Base-by-base conservation (phyloP, 257 asterid species). In the Fraxinus excelsior region DNA sequence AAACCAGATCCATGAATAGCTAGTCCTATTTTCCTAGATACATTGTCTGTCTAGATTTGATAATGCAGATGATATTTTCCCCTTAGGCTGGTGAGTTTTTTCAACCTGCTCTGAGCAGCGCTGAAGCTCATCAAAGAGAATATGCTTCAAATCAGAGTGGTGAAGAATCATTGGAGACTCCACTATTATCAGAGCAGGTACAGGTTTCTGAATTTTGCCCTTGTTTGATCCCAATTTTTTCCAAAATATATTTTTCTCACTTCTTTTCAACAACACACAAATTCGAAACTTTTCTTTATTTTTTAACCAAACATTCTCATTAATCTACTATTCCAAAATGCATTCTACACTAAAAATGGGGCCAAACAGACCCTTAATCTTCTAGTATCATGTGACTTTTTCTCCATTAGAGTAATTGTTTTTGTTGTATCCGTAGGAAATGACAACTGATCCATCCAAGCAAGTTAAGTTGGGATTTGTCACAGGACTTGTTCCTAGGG, bases 401-500 rank as follows among this genome's bases (percentile, higher is more conserved):
- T 72, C 12, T 77, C 70, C 67, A 11, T 71, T 76, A 16, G 58
- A 70, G 44, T 77, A 38, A 75, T 34, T 37, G 34, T 62, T 75
- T 51, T 81, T 75, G 21, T 51, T 74, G 76, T 56, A 62, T 78
- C 72, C 68, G 70, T 72, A 95, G 99, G 99, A 84, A 78, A 75
- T 81, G 49, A 62, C 87, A 7, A 67, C 69, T 10, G 99, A 93
- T 87, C 75, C 93, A 70, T 89, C 99, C 81, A 96, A 96, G 90
- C 98, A 96, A 91, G 96, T 96, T 79, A 93, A 90, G 88, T 84
- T 96, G 84, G 99, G 99, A 79, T 91, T 78, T 81, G 73, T 90
- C 35, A 82, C 96, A 70, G 99, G 99, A 83, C 98, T 96, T 84
- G 96, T 96, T 83, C 92, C 98, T 29, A 87, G 97, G 86, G 97